Evolutionary conservation across 2,329 filamentous ascomycete genomes (phyloP).

Genomic region (Neonectria hederae): DNA sequence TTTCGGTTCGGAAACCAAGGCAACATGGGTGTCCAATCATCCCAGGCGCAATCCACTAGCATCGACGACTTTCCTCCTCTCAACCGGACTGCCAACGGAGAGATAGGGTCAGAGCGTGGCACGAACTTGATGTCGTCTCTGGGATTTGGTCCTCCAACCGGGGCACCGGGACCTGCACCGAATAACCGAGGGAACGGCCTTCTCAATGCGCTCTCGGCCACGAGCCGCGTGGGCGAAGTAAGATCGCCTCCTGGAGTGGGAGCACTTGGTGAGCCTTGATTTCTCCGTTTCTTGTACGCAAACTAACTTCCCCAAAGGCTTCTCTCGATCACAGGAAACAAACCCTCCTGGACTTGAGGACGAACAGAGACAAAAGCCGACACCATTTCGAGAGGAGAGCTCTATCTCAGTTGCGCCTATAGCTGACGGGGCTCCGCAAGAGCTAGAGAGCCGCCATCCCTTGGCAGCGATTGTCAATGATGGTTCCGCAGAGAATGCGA

Average conservation of each 20-base stretch:
- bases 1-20: conserved; percentile 65
- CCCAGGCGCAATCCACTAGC: conserved; percentile 58
- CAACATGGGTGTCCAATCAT: conserved; percentile 51
- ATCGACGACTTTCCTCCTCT: conserved; percentile 72
- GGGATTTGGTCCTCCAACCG: conserved; percentile 61
- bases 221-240: conserved; percentile 58
- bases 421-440: conserved; percentile 46
- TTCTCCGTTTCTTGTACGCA: background rate
- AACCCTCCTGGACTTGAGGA: conserved; percentile 54
- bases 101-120: conserved; percentile 65
- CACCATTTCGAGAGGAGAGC: conserved; percentile 56
- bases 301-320: conserved; percentile 42
- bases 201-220: conserved; percentile 71
- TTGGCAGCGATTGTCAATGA: conserved; percentile 61
- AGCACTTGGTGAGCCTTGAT: conserved; percentile 45
- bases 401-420: conserved; percentile 46
- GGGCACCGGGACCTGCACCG: conserved; percentile 48
- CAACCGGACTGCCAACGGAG: conserved; percentile 65
- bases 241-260: conserved; percentile 59
- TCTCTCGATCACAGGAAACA: conserved; percentile 55
- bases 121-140: conserved; percentile 63
- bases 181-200: conserved; percentile 67
- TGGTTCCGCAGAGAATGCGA: conserved; percentile 49
- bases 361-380: conserved; percentile 57
- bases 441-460: conserved; percentile 51